Percentiles rank a stretch among this genome's conserved stretches.
These are phyloP conservation scores for Teunomyces kruisii DNA, from an alignment of 805 yeast species.

Conservation along the genomic window DNA sequence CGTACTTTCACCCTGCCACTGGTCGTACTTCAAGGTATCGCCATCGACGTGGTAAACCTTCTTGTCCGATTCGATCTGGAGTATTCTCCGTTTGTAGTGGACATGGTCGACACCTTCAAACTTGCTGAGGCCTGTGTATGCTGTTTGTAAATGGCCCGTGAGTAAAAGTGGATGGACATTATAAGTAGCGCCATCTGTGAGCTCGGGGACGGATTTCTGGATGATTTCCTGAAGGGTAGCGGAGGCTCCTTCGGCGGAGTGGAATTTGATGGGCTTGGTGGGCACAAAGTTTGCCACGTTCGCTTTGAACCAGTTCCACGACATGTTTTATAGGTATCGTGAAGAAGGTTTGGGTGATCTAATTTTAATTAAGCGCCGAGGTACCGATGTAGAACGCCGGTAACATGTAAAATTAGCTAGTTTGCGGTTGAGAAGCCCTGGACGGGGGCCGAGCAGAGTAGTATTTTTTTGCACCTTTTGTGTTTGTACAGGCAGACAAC, in stretches of 20 bases:
- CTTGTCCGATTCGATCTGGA: slow-evolving; percentile 25
- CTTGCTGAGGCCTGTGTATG: slow-evolving; percentile 46
- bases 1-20: slow-evolving; percentile 45
- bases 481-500: background rate
- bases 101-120: slow-evolving; percentile 42
- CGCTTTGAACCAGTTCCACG: slow-evolving; percentile 18
- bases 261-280: slow-evolving; percentile 20
- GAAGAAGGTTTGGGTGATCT: background rate
- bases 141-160: slow-evolving; percentile 51
- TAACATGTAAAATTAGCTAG: background rate
- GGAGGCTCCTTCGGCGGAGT: slow-evolving; percentile 6
- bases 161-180: slow-evolving; percentile 46
- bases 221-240: slow-evolving; percentile 33
- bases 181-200: slow-evolving; percentile 35
- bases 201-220: slow-evolving; percentile 38
- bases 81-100: slow-evolving; percentile 45
- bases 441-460: background rate
- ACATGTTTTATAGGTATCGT: background rate
- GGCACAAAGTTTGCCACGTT: slow-evolving; percentile 25
- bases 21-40: slow-evolving; percentile 35
- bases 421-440: too few species aligned
- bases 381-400: background rate
- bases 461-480: background rate
- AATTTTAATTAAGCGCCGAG: background rate
- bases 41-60: slow-evolving; percentile 25